These are phyloP conservation scores for Cyberlindnera subsufficiens DNA, from an alignment of 805 yeast genomes.

Conservation along the genomic window DNA sequence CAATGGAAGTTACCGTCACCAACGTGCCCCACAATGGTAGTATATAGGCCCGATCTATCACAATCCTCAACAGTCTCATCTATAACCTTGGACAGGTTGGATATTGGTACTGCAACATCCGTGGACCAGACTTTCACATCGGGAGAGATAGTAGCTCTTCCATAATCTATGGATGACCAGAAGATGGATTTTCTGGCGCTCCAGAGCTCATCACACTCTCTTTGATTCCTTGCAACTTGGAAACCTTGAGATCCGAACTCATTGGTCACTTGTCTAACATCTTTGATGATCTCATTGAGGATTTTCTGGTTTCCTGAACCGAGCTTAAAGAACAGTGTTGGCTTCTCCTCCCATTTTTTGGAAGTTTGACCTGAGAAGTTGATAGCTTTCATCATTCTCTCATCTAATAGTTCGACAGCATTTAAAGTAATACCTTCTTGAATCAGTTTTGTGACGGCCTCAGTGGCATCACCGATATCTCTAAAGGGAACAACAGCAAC, in stretches of 20 bases:
- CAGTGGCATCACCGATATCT: constrained; percentile 63
- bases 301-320: constrained; percentile 39
- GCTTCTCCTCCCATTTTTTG: constrained; percentile 48
- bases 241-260: constrained; percentile 45
- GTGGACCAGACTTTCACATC: constrained; percentile 62
- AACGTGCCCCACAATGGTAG: constrained; percentile 71
- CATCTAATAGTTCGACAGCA: constrained; percentile 71
- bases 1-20: constrained; percentile 84
- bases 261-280: constrained; percentile 44
- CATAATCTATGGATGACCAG: constrained; percentile 67
- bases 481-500: constrained; percentile 69
- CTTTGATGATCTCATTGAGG: constrained; percentile 38
- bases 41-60: constrained; percentile 42
- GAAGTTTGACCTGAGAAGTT: constrained; percentile 49
- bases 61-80: constrained; percentile 57
- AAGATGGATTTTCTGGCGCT: constrained; percentile 67
- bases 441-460: constrained; percentile 56
- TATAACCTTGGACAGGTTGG: constrained; percentile 55
- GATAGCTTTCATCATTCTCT: constrained; percentile 62
- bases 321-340: constrained; percentile 60
- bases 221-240: constrained; percentile 51
- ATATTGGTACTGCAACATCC: constrained; percentile 78
- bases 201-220: constrained; percentile 63
- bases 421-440: constrained; percentile 58
- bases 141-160: constrained; percentile 38